A percentile compares a stretch with the other conserved stretches of the same genome.
Evolutionary conservation across 139 green algal genomes (phyloP).

Genomic region (Chara braunii): DNA sequence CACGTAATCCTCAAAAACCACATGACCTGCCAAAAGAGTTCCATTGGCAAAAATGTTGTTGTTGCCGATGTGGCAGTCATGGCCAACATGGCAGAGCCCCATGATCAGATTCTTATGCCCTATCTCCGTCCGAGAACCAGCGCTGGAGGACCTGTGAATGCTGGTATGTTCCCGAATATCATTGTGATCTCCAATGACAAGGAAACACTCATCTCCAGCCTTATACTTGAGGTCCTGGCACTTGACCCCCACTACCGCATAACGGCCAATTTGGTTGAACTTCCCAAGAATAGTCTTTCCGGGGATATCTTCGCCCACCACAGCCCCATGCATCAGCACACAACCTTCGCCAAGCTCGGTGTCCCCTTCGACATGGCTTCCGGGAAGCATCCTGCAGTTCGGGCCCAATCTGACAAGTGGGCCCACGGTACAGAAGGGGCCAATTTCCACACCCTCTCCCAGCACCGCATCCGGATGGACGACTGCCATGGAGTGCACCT

Average conservation of each 20-base stretch:
- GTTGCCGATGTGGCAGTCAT: conserved; percentile 43
- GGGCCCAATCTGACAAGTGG: conserved; percentile 11
- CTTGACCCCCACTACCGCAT: conserved; percentile 40
- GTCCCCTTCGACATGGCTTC: conserved; percentile 28
- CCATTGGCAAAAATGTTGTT: conserved; percentile 46
- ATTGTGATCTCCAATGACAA: conserved; percentile 39
- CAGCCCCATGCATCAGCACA: conserved; percentile 23
- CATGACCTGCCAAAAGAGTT: conserved; percentile 43
- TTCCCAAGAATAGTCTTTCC: conserved; percentile 35
- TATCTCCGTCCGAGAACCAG: conserved; percentile 28
- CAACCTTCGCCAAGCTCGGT: conserved; percentile 26
- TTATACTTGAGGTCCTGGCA: conserved; percentile 49
- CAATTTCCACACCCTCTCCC: conserved; percentile 36
- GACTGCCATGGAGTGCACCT: conserved; percentile 14
- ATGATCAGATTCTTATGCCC: conserved; percentile 47
- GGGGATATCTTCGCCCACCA: conserved; percentile 39
- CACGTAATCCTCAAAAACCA: conserved; percentile 40
- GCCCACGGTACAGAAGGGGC: conserved; percentile 38
- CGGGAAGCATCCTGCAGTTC: conserved; percentile 16
- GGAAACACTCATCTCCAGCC: conserved; percentile 36
- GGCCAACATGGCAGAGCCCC: conserved; percentile 41
- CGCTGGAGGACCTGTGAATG: conserved; percentile 40
- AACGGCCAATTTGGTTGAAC: conserved; percentile 42
- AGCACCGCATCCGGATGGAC: conserved; percentile 40
- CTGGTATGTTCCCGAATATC: conserved; percentile 42